Evolutionary conservation across 306 rosid genomes (phyloP).

Genomic region (Trifolium pratense): DNA sequence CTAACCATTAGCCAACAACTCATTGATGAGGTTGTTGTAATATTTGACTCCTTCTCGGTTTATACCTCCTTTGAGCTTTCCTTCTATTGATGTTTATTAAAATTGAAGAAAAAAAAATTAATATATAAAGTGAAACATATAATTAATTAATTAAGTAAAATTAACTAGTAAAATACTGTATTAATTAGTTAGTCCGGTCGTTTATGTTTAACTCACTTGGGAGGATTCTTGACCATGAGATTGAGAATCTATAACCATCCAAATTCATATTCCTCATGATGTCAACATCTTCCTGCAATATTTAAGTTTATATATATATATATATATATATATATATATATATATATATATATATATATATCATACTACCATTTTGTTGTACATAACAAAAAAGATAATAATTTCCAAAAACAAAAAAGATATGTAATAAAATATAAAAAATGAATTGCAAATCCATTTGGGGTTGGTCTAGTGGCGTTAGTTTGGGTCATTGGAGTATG

Average conservation of each 20-base stretch:
- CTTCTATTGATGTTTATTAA: constrained; percentile 41
- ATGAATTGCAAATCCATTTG: too few species aligned
- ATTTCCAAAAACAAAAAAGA: too few species aligned
- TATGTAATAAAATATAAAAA: too few species aligned
- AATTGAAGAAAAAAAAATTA: background rate
- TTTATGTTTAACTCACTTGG: constrained; percentile 53
- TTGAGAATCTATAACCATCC: constrained; percentile 75
- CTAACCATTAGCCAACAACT: constrained; percentile 55
- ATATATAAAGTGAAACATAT: background rate
- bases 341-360: too few species aligned
- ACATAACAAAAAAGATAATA: background rate
- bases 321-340: too few species aligned
- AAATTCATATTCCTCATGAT: constrained; percentile 58
- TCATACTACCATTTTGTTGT: background rate
- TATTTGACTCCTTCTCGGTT: constrained; percentile 58
- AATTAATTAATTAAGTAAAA: background rate
- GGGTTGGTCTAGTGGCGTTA: too few species aligned
- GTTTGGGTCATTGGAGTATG: too few species aligned
- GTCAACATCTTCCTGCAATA: constrained; percentile 61
- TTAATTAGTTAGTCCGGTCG: too few species aligned
- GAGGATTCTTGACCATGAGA: constrained; percentile 71
- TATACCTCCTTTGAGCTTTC: constrained; percentile 60
- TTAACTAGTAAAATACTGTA: background rate
- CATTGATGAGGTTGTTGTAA: constrained; percentile 63
- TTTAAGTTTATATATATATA: too few species aligned